Base-by-base conservation (phyloP, 2,329 filamentous ascomycete genomes). In the Monosporascus sp. region DNA sequence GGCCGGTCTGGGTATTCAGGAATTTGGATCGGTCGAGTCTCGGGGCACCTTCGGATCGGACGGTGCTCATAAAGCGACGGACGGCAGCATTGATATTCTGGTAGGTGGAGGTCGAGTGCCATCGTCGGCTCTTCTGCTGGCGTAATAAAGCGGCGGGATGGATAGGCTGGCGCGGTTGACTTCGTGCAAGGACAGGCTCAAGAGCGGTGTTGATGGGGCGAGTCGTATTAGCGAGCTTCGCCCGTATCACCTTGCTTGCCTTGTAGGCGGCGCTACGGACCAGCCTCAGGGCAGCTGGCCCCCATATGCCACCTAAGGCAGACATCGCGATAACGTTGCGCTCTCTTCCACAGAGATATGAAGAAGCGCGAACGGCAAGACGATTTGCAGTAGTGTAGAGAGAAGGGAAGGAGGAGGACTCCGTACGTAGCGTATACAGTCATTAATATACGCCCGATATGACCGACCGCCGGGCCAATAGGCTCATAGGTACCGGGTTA, bases 241-340 rank as follows among this genome's bases (percentile, higher is more conserved):
- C 70, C 58, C 79, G 78, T 54, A 84, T 69, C 60, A 75, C 70
- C 59, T 78, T 76, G 55, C 76, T 74, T 63, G 79, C 75, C 63
- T 76, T 78, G 49, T 71, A 70, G 65, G 78, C 71, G 66, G 80
- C 77, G 61, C 72, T 74, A 65, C 78, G 77, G 63, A 82, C 72
- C 62, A 79, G 70, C 68, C 78, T 78, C 67, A 82, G 70, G 72
- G 78, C 77, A 66, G 74, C 72, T 55, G 79, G 78, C 64, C 76
- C 80, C 80, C 76, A 81, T 68, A 82, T 73, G 71, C 78, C 79
- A 74, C 78, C 78, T 67, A 62, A 49, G 67, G 78, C 76, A 71
- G 75, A 75, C 81, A 84, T 84, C 59, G 60, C 77, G 68, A 51
- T 59, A 62, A 57, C 63, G 59, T 62, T 59, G 58, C 58, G 57